Evolutionary conservation across 2,329 filamentous ascomycete species (phyloP), one percentile per base, ranked within the genome.

Genomic region (Trichoderma atrobrunneum): DNA sequence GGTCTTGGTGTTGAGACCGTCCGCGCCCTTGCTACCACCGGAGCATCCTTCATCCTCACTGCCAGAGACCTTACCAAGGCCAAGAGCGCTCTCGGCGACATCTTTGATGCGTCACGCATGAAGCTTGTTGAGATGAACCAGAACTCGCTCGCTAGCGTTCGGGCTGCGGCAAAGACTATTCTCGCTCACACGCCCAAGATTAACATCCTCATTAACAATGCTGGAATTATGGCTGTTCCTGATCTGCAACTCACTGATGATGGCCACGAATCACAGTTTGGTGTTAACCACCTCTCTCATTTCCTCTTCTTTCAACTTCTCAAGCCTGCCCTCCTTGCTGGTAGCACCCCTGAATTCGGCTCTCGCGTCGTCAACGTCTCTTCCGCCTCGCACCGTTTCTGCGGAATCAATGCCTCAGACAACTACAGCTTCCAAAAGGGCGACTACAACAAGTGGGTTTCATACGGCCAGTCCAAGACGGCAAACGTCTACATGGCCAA

Each of bases 401-500:
- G 18, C 24, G 65, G 65, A 11, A 18, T 72, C 24, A 32, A 54
- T 34, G 57, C 54, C 12, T 69, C 70, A 1, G 72, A 73, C 62
- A 73, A 74, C 68, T 73, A 75, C 43, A 74, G 76, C 51, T 73
- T 77, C 39, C 70, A 76, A 11, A 72, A 73, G 43, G 72, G 51
- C n/a, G 34, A n/a, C 3, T 76, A 74, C 66, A 24, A 81, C 24
- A 79, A 78, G 0, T 81, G 77, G 75, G 65, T 71, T 3, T 79
- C 83, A 1, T 88, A 88, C 74, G 82, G 79, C 0, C 82, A 86
- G 74, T 79, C 80, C 68, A 89, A 88, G 76, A 81, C 82, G 2
- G 85, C 87, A 18, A 86, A 85, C 74, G 81, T 87, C 34, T 85
- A 81, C 72, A 83, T 85, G 74, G 83, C 86, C 24, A 86, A 84